A percentile compares a stretch with the other conserved stretches of the same genome.
Conservation (phyloP, 352 stramenopile species). For the Phytophthora brassicae region DNA sequence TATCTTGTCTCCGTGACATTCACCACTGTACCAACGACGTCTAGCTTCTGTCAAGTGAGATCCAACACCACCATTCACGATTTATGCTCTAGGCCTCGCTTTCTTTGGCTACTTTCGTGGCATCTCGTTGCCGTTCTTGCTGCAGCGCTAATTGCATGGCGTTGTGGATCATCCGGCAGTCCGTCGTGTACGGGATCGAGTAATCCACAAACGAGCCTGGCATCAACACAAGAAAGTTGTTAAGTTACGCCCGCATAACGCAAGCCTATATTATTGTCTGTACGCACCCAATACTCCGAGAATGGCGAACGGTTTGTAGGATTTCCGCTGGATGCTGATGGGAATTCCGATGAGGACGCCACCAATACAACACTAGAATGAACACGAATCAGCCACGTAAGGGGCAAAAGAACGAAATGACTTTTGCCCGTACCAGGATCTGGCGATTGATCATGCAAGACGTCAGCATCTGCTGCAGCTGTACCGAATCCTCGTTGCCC, state of each 20-base stretch:
- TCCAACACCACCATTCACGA: too few species aligned
- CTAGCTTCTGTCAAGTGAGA: background rate
- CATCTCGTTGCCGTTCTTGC: slow-evolving; percentile 54
- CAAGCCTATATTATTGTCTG: background rate
- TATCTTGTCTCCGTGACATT: too few species aligned
- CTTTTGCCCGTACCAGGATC: slow-evolving; percentile 55
- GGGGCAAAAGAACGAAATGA: background rate
- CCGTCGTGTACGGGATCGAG: slow-evolving; percentile 79
- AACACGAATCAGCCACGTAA: background rate
- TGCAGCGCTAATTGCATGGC: slow-evolving; percentile 71
- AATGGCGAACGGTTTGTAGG: slow-evolving; percentile 79
- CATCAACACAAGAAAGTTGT: background rate
- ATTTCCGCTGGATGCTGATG: slow-evolving; percentile 83
- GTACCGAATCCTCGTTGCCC: slow-evolving; percentile 63
- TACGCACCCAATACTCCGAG: slow-evolving; percentile 69
- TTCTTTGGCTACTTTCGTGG: background rate
- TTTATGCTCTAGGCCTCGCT: background rate
- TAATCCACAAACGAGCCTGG: slow-evolving; percentile 86
- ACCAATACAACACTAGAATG: slow-evolving; percentile 66
- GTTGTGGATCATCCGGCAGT: slow-evolving; percentile 82
- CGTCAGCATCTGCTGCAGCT: slow-evolving; percentile 83
- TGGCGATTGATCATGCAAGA: slow-evolving; percentile 87
- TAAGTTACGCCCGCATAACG: background rate
- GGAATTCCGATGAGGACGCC: slow-evolving; percentile 82
- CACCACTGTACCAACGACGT: too few species aligned